These are phyloP conservation scores for Neocallimastix lanati DNA, from an alignment of 192 early-diverging fungal species.

Conservation along the genomic window DNA sequence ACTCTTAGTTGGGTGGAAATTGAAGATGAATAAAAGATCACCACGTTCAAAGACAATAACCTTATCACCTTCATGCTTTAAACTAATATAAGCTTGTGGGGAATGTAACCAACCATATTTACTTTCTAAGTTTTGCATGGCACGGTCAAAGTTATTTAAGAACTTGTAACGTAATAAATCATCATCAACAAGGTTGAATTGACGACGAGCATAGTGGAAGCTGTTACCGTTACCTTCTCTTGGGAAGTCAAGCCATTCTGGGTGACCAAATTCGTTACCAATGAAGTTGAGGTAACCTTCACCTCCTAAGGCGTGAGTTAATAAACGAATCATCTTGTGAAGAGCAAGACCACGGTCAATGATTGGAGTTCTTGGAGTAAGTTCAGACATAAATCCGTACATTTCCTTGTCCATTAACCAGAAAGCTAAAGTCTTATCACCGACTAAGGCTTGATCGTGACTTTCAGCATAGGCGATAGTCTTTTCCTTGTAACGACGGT, in stretches of 20 bases:
- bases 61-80: conserved; percentile 85
- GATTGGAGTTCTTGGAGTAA: conserved; percentile 59
- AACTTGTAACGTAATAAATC: conserved; percentile 74
- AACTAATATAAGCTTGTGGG: no score
- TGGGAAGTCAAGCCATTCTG: conserved; percentile 96
- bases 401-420: conserved; percentile 99
- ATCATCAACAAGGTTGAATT: conserved; percentile 90
- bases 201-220: conserved; percentile 85
- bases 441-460: conserved; percentile 95
- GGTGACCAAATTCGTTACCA: no score
- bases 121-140: conserved; percentile 65
- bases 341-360: conserved; percentile 86
- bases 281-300: conserved; percentile 94
- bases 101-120: conserved; percentile 47
- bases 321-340: conserved; percentile 91
- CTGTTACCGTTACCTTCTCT: conserved; percentile 74
- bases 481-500: conserved; percentile 79
- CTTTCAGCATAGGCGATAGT: no score
- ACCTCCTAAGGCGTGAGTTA: conserved; percentile 79
- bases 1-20: conserved; percentile 72
- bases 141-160: conserved; percentile 72
- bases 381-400: conserved; percentile 83
- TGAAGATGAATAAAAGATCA: conserved; percentile 78
- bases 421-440: conserved; percentile 95
- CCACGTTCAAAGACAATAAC: conserved; percentile 83